Base-by-base conservation (phyloP, 148 eudicot species). In the Silene uniflora region DNA sequence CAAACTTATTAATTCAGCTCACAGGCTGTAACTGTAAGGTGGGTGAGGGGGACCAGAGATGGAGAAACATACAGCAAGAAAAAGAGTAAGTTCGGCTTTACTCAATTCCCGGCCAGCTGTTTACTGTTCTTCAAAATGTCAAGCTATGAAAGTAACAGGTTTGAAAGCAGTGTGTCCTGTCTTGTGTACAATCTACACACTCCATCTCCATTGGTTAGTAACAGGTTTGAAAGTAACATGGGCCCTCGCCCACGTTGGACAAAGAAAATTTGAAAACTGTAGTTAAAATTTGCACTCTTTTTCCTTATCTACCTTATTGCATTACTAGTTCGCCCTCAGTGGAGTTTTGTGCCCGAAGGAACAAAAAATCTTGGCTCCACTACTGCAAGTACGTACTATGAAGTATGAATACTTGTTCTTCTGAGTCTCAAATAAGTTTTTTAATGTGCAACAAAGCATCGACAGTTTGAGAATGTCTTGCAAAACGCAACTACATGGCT, bases 21-120 rank as follows among this genome's bases (percentile, higher is more conserved):
- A 71, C 61, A 71, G 39, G 61, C 44, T 52, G 73, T 71, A 71
- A 49, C 44, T 52, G 73, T 71, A 71, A 49, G 62, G 42, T 71
- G 61, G 22, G 27, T 71, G 73, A 71, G 19, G 19, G 44, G 72
- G 62, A 23, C 32, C 73, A 10, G 9, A 16, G 32, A 6, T 54
- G 5, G 44, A 11, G 21, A 10, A 52, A 52, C 22, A 71, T 25
- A 60, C n/a, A 25, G 62, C 21, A 27, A 17, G 2, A 71, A 71
- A 39, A 71, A 54, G 62, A 52, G 42, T 17, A 71, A 16, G 11
- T 71, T 52, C 44, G 73, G 25, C 73, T 52, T 52, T 24, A 25
- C 11, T 69, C 73, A 25, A 10, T 18, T 49, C 7, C 73, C 2
- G 18, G 18, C 56, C 56, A 71, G 73, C 73, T 71, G 62, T 71